phyloP scores from a whole-genome alignment of 805 yeast genomes.

The Candida parachauliodes region DNA sequence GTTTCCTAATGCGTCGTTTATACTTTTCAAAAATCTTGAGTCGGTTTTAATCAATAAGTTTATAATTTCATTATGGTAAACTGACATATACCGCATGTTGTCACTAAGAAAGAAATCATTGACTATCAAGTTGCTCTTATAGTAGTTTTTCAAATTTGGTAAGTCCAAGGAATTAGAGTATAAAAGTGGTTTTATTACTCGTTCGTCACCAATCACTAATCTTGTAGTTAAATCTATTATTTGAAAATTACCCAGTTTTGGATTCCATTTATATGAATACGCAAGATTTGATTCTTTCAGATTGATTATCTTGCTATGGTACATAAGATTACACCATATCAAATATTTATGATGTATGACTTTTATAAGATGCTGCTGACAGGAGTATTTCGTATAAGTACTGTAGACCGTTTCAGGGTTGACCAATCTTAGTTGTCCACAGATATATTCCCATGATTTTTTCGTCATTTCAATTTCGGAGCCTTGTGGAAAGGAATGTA shows the following conservation, averaged over 20 bases:
- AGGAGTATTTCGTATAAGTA: slow-evolving; percentile 37
- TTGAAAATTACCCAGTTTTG: slow-evolving; percentile 30
- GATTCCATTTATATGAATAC: slow-evolving; percentile 34
- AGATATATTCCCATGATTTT: slow-evolving; percentile 35
- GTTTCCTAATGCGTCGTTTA: slow-evolving; percentile 25
- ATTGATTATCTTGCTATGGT: slow-evolving; percentile 18
- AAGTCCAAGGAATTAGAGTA: slow-evolving; percentile 29
- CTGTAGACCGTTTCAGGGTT: slow-evolving; percentile 39
- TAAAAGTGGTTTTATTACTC: slow-evolving; percentile 27
- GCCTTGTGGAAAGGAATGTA: slow-evolving; percentile 30
- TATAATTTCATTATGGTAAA: slow-evolving; percentile 34
- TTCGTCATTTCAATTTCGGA: slow-evolving; percentile 32
- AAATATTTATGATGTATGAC: slow-evolving; percentile 34
- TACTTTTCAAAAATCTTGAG: slow-evolving; percentile 24
- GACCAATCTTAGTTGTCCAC: slow-evolving; percentile 31
- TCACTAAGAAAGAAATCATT: slow-evolving; percentile 36
- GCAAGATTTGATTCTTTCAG: slow-evolving; percentile 14
- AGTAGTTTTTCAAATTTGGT: slow-evolving; percentile 25
- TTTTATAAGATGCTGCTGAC: slow-evolving; percentile 34
- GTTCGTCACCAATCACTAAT: slow-evolving; percentile 27
- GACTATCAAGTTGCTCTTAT: slow-evolving; percentile 31
- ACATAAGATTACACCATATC: slow-evolving; percentile 32
- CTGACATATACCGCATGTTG: slow-evolving; percentile 31
- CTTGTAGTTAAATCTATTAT: slow-evolving; percentile 23
- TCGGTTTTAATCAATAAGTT: slow-evolving; percentile 28